Evolutionary conservation across 345 rosid genomes (phyloP).

Genomic region (Camelina neglecta): DNA sequence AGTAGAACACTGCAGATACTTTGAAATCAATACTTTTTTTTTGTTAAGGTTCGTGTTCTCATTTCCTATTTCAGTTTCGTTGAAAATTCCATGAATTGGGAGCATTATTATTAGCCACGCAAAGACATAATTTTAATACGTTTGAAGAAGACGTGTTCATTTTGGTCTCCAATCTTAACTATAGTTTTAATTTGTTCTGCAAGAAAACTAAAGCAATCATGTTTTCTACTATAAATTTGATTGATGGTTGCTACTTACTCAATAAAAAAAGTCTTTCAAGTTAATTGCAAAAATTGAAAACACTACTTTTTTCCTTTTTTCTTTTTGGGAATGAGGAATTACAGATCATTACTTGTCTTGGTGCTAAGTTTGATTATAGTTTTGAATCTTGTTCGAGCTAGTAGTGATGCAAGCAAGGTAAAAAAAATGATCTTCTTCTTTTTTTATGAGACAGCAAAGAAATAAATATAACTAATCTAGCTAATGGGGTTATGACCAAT

Average conservation of each 20-base stretch:
- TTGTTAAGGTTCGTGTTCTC: background rate
- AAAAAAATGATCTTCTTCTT: background rate
- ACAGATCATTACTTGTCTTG: constrained; percentile 13
- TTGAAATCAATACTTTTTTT: background rate
- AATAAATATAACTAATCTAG: background rate
- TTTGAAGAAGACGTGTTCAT: constrained; percentile 9
- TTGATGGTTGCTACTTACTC: background rate
- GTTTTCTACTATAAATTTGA: background rate
- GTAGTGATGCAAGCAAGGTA: constrained; percentile 38
- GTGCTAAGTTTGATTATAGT: constrained; percentile 15
- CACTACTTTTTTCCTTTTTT: background rate
- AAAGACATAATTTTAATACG: background rate
- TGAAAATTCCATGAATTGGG: constrained; percentile 5
- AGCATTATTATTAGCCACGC: constrained; percentile 1
- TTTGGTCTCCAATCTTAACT: background rate
- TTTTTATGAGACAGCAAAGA: background rate
- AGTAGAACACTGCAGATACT: background rate
- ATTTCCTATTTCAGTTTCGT: background rate
- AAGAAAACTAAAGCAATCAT: constrained; percentile 14
- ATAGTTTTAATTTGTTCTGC: background rate
- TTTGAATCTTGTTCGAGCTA: constrained; percentile 6
- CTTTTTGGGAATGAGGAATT: constrained; percentile 7
- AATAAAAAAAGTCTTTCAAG: background rate
- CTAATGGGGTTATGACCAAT: background rate
- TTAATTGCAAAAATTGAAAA: background rate